phyloP scores from a whole-genome alignment of 768 basidiomycete species.

The Russula emetica region DNA sequence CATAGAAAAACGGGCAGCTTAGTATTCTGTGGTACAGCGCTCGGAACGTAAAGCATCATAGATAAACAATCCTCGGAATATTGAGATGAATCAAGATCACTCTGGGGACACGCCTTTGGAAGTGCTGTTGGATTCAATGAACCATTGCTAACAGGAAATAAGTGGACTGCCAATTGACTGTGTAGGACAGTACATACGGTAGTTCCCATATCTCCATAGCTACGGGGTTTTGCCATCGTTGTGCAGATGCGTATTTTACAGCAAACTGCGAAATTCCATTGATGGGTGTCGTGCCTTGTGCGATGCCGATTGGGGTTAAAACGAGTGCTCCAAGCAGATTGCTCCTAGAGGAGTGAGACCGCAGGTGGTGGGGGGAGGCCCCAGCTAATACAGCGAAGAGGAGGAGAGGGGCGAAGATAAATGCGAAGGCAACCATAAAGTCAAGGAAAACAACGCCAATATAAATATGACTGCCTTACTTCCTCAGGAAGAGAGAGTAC shows the following conservation, averaged over 20 bases:
- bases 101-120: constrained; percentile 73
- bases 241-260: constrained; percentile 62
- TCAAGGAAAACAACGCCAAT: neutral
- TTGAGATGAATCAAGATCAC: constrained; percentile 43
- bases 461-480: constrained; percentile 7
- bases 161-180: neutral
- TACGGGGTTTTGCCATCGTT: constrained; percentile 56
- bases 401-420: constrained; percentile 35
- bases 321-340: constrained; percentile 33
- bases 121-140: constrained; percentile 48
- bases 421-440: constrained; percentile 37
- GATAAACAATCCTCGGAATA: constrained; percentile 79
- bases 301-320: constrained; percentile 52
- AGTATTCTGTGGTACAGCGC: constrained; percentile 33
- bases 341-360: constrained; percentile 42
- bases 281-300: constrained; percentile 47
- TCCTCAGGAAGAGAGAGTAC: neutral
- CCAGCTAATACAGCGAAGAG: constrained; percentile 31
- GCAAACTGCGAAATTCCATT: constrained; percentile 53
- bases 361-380: constrained; percentile 36
- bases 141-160: constrained; percentile 41
- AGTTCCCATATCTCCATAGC: constrained; percentile 54
- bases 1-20: constrained; percentile 55
- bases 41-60: constrained; percentile 68
- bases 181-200: constrained; percentile 46